Conservation (phyloP, 495 filamentous ascomycete species). For the Daldinia concentrica region DNA sequence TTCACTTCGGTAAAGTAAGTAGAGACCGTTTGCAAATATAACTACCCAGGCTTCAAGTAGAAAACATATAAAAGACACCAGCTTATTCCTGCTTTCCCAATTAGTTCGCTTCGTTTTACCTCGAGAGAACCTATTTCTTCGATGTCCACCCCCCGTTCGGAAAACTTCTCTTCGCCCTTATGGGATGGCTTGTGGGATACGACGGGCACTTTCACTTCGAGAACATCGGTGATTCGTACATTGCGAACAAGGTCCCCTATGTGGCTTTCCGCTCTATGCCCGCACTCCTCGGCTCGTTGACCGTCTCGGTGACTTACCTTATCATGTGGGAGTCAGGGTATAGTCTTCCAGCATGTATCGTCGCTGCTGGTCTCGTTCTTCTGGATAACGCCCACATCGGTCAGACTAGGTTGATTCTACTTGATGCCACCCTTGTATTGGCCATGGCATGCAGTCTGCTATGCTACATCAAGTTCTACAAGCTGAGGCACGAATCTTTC, state of each 20-base stretch:
- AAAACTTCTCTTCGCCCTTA: slow-evolving; percentile 87
- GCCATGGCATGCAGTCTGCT: slow-evolving; percentile 95
- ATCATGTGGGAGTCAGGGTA: slow-evolving; percentile 99
- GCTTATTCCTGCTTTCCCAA: slow-evolving; percentile 25
- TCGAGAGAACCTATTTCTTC: slow-evolving; percentile 99
- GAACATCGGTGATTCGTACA: slow-evolving; percentile 99
- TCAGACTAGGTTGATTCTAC: slow-evolving; percentile 92
- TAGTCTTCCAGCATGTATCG: slow-evolving; percentile 87
- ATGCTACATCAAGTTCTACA: slow-evolving; percentile 97
- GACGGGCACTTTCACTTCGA: slow-evolving; percentile 98
- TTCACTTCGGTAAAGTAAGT: slow-evolving; percentile 98
- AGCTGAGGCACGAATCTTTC: slow-evolving; percentile 89
- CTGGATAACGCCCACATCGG: slow-evolving; percentile 99
- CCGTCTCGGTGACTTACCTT: slow-evolving; percentile 91
- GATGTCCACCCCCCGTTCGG: slow-evolving; percentile 98
- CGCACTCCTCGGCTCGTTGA: slow-evolving; percentile 88
- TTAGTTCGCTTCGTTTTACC: slow-evolving; percentile 95
- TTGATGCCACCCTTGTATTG: slow-evolving; percentile 93
- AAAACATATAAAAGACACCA: background rate
- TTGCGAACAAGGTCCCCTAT: slow-evolving; percentile 95
- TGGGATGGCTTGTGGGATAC: slow-evolving; percentile 96
- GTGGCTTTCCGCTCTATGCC: slow-evolving; percentile 95
- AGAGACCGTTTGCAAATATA: background rate
- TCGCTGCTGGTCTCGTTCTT: slow-evolving; percentile 85
- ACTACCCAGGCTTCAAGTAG: background rate